Evolutionary conservation across 176 grass and related monocot genomes (phyloP).

Genomic region (Phoenix dactylifera): DNA sequence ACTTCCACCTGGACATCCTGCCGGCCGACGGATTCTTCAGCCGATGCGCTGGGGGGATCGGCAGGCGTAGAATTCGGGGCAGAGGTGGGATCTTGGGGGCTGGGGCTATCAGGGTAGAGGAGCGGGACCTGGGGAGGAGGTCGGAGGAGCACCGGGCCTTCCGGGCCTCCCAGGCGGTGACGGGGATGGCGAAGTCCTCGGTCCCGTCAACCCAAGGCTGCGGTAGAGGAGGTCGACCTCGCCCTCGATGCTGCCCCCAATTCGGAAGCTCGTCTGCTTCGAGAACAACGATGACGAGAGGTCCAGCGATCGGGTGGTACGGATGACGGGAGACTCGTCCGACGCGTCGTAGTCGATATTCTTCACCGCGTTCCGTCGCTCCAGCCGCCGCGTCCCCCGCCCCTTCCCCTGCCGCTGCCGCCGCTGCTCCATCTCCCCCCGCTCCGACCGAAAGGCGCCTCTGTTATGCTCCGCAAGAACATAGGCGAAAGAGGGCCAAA

Average conservation of each 20-base stretch:
- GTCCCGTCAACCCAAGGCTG: slow-evolving; percentile 50
- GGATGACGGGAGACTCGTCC: slow-evolving; percentile 6
- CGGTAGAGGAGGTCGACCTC: slow-evolving; percentile 46
- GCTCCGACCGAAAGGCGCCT: background rate
- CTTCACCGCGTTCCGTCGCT: slow-evolving; percentile 67
- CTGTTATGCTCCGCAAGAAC: background rate
- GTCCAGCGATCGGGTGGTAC: slow-evolving; percentile 14
- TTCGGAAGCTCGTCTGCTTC: slow-evolving; percentile 66
- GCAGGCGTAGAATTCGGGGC: slow-evolving; percentile 5
- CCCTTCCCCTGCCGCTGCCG: background rate
- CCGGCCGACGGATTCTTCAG: slow-evolving; percentile 1
- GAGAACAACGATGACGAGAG: slow-evolving; percentile 25
- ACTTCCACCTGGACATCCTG: slow-evolving; percentile 3
- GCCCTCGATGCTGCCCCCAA: slow-evolving; percentile 57
- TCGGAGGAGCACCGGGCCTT: slow-evolving; percentile 42
- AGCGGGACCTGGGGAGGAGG: slow-evolving; percentile 22
- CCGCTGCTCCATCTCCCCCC: background rate
- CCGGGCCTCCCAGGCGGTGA: slow-evolving; percentile 52
- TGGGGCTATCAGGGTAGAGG: slow-evolving; percentile 4
- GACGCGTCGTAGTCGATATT: slow-evolving; percentile 36
- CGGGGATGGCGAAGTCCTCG: slow-evolving; percentile 48
- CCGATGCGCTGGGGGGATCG: background rate
- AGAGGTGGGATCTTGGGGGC: background rate
- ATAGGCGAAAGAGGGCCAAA: background rate
- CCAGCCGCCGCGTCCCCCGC: slow-evolving; percentile 24